Base-by-base conservation (phyloP, 2,329 filamentous ascomycete genomes). In the Ophiostoma quercus region DNA sequence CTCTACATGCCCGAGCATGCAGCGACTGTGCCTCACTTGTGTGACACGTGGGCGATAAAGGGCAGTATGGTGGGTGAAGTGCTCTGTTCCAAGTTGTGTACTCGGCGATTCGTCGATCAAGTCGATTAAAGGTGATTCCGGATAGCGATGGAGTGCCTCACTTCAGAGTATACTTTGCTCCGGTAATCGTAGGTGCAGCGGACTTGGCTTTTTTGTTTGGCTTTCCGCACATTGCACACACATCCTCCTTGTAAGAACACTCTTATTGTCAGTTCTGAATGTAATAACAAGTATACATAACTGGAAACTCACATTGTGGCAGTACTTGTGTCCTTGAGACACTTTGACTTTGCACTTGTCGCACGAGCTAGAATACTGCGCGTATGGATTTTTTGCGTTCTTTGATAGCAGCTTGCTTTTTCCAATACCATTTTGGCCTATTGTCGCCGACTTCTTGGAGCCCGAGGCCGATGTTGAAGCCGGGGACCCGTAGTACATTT, bases 361-460 rank as follows among this genome's bases (percentile, higher is more conserved):
- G 74, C 87, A 90, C 0, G 84, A 83, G 74, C 85, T 87, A 11
- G 87, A 82, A 76, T 89, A 89, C 69, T 86, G 83, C 2, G 87
- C 87, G 74, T 88, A 90, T 0, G 87, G 87, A 73, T 90, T 89
- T 78, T 88, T 87, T 41, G 88, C 88, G 66, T 84, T 82, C 73
- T 88, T 85, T 70, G 86, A 89, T 41, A 89, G 79, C 4, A 89
- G 81, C 77, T 90, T 90, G 78, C 84, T 89, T 86, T 89, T 89
- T 71, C 84, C 82, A 70, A 89, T 79, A 43, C 87, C 86, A 14
- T 82, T 85, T 71, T 83, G 82, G 4, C 86, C 86, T 43, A 87
- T 74, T 1, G 86, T 89, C 51, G 84, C 79, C 29, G 84, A 82
- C 69, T 81, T 83, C 71, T 80, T 79, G 66, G 82, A 77, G 29